Percentiles rank a stretch among this genome's conserved stretches.
Evolutionary conservation across 768 basidiomycete genomes (phyloP).

Genomic region (Suillus paluster): DNA sequence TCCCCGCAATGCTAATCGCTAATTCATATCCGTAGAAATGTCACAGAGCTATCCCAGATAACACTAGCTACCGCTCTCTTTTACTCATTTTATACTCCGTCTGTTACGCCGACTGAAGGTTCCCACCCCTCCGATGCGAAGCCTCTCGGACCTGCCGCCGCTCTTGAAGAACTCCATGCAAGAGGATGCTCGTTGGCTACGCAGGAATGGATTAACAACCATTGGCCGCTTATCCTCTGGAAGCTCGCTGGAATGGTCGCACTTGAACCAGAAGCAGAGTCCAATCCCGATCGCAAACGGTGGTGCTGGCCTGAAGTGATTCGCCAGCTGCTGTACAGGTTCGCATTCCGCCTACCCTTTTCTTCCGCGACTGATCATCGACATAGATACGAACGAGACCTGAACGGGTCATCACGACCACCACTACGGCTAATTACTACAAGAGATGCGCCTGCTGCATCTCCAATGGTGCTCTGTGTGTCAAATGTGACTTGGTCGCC

Average conservation of each 20-base stretch:
- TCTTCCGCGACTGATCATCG: not conserved
- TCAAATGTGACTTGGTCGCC: constrained; percentile 68
- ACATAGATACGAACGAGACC: constrained; percentile 85
- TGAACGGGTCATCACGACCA: constrained; percentile 78
- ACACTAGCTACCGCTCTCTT: constrained; percentile 58
- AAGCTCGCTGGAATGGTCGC: constrained; percentile 87
- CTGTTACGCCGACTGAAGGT: constrained; percentile 31
- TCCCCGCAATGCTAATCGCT: constrained; percentile 5
- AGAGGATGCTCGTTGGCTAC: constrained; percentile 72
- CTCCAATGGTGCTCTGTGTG: constrained; percentile 86
- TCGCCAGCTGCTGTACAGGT: constrained; percentile 84
- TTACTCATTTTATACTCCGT: constrained; percentile 58
- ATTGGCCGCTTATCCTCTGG: constrained; percentile 92
- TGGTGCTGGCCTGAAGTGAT: constrained; percentile 90
- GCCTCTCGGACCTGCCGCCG: constrained; percentile 55
- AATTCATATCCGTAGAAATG: constrained; percentile 48
- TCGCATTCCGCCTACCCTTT: constrained; percentile 15
- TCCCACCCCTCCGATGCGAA: constrained; percentile 21
- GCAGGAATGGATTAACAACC: constrained; percentile 87
- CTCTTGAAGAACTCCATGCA: constrained; percentile 55
- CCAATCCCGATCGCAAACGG: constrained; percentile 47
- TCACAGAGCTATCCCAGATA: constrained; percentile 55
- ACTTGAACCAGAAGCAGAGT: constrained; percentile 67
- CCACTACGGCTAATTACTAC: constrained; percentile 81
- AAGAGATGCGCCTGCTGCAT: constrained; percentile 77